Percentiles rank a stretch among this genome's conserved stretches.
Conservation (phyloP, 2,329 filamentous ascomycete genomes). For the Apiospora phragmitis region DNA sequence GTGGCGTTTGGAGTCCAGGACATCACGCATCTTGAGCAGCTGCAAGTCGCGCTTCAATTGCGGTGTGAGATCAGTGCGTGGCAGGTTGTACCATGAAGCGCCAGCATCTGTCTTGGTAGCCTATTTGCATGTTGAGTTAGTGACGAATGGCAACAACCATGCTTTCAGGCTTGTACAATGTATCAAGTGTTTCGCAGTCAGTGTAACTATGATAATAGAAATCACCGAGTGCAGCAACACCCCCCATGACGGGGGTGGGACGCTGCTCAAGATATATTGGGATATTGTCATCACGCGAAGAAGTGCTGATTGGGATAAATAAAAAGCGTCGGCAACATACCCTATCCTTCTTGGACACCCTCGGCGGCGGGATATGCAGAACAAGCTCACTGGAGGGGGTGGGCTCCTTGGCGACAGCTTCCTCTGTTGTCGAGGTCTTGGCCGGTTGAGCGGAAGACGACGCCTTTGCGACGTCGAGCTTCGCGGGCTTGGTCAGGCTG, state of each 20-base stretch:
- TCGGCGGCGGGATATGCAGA: slow-evolving; percentile 27
- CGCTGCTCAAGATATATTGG: slow-evolving; percentile 64
- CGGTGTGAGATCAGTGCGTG: slow-evolving; percentile 79
- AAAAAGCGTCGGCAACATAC: slow-evolving; percentile 23
- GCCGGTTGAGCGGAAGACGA: not conserved
- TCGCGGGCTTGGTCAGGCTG: slow-evolving; percentile 28
- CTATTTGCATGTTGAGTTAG: slow-evolving; percentile 24
- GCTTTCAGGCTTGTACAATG: slow-evolving; percentile 11
- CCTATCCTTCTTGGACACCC: slow-evolving; percentile 32
- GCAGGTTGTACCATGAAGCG: slow-evolving; percentile 82
- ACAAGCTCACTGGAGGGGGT: slow-evolving; percentile 23
- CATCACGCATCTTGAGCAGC: slow-evolving; percentile 82
- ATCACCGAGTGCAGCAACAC: slow-evolving; percentile 66
- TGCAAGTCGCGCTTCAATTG: slow-evolving; percentile 89
- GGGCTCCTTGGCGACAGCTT: slow-evolving; percentile 12
- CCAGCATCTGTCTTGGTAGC: slow-evolving; percentile 63
- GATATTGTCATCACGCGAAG: slow-evolving; percentile 70
- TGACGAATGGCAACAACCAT: not conserved
- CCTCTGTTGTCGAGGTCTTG: slow-evolving; percentile 9
- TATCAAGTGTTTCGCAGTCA: slow-evolving; percentile 46
- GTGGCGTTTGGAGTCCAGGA: slow-evolving; percentile 70
- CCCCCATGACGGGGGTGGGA: slow-evolving; percentile 30
- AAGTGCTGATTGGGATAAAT: slow-evolving; percentile 24
- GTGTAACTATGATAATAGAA: slow-evolving; percentile 71
- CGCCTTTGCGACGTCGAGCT: slow-evolving; percentile 29